These are phyloP conservation scores for Epichloe typhina DNA, from an alignment of 2,329 filamentous ascomycete species.

Conservation along the genomic window DNA sequence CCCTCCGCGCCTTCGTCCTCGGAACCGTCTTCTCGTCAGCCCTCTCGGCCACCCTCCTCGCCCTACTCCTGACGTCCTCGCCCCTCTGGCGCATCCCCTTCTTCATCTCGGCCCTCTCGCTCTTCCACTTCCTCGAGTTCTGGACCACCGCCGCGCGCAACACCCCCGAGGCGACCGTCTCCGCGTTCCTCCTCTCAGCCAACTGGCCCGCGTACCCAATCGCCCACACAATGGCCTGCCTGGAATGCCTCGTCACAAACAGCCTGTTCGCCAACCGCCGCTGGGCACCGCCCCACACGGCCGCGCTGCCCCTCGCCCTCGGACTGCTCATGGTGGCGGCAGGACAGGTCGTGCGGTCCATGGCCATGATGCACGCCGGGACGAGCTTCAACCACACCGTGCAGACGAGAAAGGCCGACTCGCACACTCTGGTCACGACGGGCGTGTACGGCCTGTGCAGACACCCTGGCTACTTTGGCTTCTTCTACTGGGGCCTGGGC, in stretches of 20 bases:
- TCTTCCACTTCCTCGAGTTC: constrained; percentile 96
- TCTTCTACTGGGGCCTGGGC: constrained; percentile 97
- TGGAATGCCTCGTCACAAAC: constrained; percentile 56
- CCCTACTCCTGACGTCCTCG: constrained; percentile 25
- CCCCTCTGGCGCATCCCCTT: constrained; percentile 50
- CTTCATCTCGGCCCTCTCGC: constrained; percentile 54
- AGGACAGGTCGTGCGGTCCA: constrained; percentile 64
- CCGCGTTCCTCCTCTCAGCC: constrained; percentile 68
- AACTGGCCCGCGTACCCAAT: constrained; percentile 79
- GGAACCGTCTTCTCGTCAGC: constrained; percentile 30
- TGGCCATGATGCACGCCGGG: constrained; percentile 81
- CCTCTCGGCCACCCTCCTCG: constrained; percentile 16
- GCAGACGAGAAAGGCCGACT: constrained; percentile 52
- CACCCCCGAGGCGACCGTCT: constrained; percentile 53
- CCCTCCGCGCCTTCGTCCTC: constrained; percentile 42
- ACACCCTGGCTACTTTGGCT: constrained; percentile 93
- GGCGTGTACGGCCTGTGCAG: constrained; percentile 67
- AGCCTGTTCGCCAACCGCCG: constrained; percentile 38
- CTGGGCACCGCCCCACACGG: constrained; percentile 32
- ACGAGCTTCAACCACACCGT: constrained; percentile 86
- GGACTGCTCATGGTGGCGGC: constrained; percentile 52
- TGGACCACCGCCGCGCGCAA: constrained; percentile 81
- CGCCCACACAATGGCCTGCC: constrained; percentile 61
- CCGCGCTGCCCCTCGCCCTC: constrained; percentile 30
- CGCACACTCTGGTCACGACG: constrained; percentile 68